These are phyloP conservation scores for Sergeia podlipaevii DNA, from an alignment of 208 protist genomes.

Conservation along the genomic window DNA sequence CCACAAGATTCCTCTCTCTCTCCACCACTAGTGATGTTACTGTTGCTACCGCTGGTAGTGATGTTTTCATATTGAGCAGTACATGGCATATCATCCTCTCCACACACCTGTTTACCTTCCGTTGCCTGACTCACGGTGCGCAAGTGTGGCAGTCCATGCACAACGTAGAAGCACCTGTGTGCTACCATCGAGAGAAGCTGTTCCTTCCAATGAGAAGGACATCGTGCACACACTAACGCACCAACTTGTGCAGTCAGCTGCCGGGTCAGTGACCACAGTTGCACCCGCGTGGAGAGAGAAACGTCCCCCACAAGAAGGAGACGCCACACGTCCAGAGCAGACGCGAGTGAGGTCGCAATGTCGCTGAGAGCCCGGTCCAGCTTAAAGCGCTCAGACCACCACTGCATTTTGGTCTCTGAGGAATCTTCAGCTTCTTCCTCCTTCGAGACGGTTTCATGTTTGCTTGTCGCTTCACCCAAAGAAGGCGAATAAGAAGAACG, in stretches of 20 bases:
- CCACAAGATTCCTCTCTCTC: no score
- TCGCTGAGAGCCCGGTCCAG: constrained; percentile 18
- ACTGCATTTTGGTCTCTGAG: constrained; percentile 13
- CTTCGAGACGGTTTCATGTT: not conserved
- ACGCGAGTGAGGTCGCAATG: constrained; percentile 30
- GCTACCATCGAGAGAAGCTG: no score
- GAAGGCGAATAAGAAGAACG: no score
- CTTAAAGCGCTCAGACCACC: constrained; percentile 23
- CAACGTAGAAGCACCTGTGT: no score
- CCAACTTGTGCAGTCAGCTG: constrained; percentile 11
- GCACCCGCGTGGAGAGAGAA: constrained; percentile 6
- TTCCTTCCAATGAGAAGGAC: not conserved
- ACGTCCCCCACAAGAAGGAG: constrained; percentile 33
- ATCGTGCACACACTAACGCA: not conserved
- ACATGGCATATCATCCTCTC: no score
- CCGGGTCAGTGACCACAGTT: constrained; percentile 10
- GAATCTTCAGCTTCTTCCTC: not conserved
- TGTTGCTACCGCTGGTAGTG: no score
- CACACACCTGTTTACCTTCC: no score
- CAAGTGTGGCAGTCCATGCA: no score
- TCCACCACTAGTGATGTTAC: no score
- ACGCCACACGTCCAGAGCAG: constrained; percentile 18
- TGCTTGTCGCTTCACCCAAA: not conserved
- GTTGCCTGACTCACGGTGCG: no score
- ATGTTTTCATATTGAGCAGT: no score